Evolutionary conservation across 768 basidiomycete species (phyloP).

Genomic region (Solioccasus polychromus): DNA sequence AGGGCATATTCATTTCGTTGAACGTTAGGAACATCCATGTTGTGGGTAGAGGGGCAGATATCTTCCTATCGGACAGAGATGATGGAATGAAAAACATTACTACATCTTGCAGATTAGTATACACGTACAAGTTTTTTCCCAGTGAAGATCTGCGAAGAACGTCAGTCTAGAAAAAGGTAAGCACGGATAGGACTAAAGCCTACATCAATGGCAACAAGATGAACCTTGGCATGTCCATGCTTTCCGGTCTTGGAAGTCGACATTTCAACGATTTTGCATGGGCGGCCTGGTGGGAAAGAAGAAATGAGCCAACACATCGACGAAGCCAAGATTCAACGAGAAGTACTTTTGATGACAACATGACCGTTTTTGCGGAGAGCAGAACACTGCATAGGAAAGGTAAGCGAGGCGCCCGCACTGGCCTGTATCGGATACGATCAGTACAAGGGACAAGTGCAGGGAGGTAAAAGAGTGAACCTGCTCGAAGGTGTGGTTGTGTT

Average conservation of each 20-base stretch:
- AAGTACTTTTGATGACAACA: conserved; percentile 89
- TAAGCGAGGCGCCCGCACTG: conserved; percentile 70
- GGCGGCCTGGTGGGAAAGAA: conserved; percentile 52
- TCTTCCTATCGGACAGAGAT: conserved; percentile 61
- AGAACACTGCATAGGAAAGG: conserved; percentile 93
- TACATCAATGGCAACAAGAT: conserved; percentile 95
- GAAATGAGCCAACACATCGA: conserved; percentile 1
- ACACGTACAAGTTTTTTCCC: conserved; percentile 85
- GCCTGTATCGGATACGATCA: conserved; percentile 43
- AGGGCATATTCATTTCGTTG: conserved; percentile 86
- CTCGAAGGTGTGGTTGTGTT: conserved; percentile 89
- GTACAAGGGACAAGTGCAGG: conserved; percentile 4
- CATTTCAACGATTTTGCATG: conserved; percentile 99
- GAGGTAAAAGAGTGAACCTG: conserved; percentile 43
- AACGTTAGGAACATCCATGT: conserved; percentile 99
- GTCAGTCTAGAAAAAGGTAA: conserved; percentile 1
- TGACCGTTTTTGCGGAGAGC: conserved; percentile 90
- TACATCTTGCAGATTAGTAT: background rate
- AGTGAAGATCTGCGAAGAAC: conserved; percentile 83
- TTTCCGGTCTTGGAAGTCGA: conserved; percentile 99
- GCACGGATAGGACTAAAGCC: conserved; percentile 31
- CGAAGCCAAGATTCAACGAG: background rate
- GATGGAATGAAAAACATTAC: conserved; percentile 3
- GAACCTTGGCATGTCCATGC: conserved; percentile 99
- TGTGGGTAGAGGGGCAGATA: conserved; percentile 96